phyloP scores from a whole-genome alignment of 1,284 basidiomycete genomes.

The Phenoliferia sp. region DNA sequence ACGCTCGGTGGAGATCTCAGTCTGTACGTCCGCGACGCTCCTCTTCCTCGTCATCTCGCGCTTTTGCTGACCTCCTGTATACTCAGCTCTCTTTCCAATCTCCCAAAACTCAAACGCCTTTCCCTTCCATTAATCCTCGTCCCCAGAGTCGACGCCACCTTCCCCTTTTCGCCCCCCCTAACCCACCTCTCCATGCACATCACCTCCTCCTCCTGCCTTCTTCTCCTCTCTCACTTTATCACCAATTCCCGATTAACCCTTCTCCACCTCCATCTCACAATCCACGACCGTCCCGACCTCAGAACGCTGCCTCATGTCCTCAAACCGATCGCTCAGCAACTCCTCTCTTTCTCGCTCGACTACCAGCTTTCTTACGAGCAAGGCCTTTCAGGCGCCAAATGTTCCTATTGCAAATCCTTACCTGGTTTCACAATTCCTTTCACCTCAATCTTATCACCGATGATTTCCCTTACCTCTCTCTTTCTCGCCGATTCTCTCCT shows the following conservation, averaged over 20 bases:
- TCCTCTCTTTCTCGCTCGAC: not conserved
- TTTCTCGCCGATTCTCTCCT: not conserved
- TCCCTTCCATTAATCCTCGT: not conserved
- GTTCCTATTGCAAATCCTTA: not conserved
- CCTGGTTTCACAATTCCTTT: not conserved
- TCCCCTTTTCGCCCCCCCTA: not conserved
- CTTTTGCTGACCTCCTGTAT: too few species aligned
- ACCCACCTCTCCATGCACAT: constrained; percentile 1
- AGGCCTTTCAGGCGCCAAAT: not conserved
- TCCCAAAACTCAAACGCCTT: not conserved
- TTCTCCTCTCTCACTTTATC: not conserved
- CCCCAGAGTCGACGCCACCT: not conserved
- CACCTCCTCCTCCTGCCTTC: not conserved
- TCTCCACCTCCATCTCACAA: not conserved
- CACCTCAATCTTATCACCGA: not conserved
- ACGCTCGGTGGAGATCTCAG: not conserved
- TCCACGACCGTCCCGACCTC: not conserved
- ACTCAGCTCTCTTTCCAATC: not conserved
- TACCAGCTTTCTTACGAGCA: not conserved
- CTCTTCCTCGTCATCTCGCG: not conserved
- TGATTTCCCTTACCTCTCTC: not conserved
- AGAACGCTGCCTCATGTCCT: not conserved
- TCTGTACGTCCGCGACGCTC: not conserved
- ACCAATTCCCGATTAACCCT: not conserved
- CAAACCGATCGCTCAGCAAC: not conserved